Base-by-base conservation (phyloP, 139 green algal genomes). In the Microglena sp. region DNA sequence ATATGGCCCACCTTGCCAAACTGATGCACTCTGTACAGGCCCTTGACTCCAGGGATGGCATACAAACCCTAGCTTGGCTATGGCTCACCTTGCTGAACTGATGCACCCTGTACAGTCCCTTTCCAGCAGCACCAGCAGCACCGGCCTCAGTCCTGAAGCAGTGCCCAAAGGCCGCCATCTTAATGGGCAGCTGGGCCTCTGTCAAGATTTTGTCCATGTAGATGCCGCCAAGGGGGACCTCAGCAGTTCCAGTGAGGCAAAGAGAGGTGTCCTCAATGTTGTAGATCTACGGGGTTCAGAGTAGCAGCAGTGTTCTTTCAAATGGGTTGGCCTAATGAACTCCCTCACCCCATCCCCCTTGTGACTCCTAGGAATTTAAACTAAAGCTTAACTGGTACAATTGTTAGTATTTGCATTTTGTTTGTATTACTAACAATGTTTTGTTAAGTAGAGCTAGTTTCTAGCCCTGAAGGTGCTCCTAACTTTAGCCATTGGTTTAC, bases 71-170 rank as follows among this genome's bases (percentile, higher is more conserved):
- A n/a, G 40, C 40, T 50, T 18, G 11, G 11, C 40, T 18, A 11
- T 11, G 21, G 35, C 60, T 15, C 55, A 81, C 90, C 82, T 99
- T 99, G 79, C 75, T 92, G 80, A 99, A 99, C 77, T 99, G 94
- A 73, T 99, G 94, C 63, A 99, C 87, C 8, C 94, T 79, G 79
- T 98, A 99, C 33, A 99, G 77, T 0, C 94, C 94, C 72, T 85
- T 87, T 55, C 80, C 82, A 18, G 89, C 86, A 45, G 81, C 64
- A n/a, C 81, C 79, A 43, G 86, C 84, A 5, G 93, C 88, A 11
- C 93, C 93, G 5, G 93, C 93, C 78, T 99, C 93, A 32, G 93
- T 97, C 33, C 93, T 71, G 82, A 99, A 99, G 83, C 93, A 98
- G 84, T 92, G 88, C 2, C 89, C 89, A 60, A 89, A 96, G 3